A percentile compares a stretch with the other conserved stretches of the same genome.
Evolutionary conservation across 106 monocot genomes (phyloP).

Genomic region (Agapanthus africanus): DNA sequence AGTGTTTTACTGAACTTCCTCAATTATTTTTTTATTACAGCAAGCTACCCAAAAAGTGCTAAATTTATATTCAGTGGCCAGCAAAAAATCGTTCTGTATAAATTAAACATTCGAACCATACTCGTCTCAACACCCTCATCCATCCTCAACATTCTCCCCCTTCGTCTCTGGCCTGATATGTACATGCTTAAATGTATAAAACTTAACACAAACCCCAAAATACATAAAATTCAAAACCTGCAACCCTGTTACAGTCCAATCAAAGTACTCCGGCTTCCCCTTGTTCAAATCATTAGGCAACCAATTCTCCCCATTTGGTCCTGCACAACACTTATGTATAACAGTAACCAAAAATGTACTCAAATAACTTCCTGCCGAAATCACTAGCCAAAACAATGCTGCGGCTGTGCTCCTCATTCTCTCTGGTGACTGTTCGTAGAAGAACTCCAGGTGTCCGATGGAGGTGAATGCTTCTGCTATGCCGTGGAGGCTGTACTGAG

Average conservation of each 20-base stretch:
- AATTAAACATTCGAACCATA: slow-evolving; percentile 25
- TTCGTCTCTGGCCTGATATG: slow-evolving; percentile 6
- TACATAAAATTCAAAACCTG: slow-evolving; percentile 54
- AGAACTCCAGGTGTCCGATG: slow-evolving; percentile 78
- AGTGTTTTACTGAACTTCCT: too few species aligned
- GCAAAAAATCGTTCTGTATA: too few species aligned
- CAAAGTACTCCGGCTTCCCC: slow-evolving; percentile 65
- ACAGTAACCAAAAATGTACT: slow-evolving; percentile 53
- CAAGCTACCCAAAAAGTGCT: too few species aligned
- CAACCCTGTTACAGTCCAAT: slow-evolving; percentile 58
- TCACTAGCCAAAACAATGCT: slow-evolving; percentile 69
- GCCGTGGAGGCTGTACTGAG: slow-evolving; percentile 78
- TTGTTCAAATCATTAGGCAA: slow-evolving; percentile 57
- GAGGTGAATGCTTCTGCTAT: slow-evolving; percentile 67
- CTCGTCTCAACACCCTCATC: slow-evolving; percentile 17
- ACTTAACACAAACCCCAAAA: slow-evolving; percentile 41
- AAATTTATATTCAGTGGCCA: too few species aligned
- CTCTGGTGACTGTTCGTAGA: slow-evolving; percentile 89
- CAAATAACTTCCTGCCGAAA: slow-evolving; percentile 60
- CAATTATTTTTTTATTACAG: too few species aligned
- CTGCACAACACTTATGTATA: slow-evolving; percentile 45
- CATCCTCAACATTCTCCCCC: background rate
- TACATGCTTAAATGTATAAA: slow-evolving; percentile 64
- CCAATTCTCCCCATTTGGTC: slow-evolving; percentile 48
- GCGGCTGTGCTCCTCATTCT: slow-evolving; percentile 84